These are phyloP conservation scores for Fraxinus albicans DNA, from an alignment of 305 asterid genomes.

Conservation along the genomic window DNA sequence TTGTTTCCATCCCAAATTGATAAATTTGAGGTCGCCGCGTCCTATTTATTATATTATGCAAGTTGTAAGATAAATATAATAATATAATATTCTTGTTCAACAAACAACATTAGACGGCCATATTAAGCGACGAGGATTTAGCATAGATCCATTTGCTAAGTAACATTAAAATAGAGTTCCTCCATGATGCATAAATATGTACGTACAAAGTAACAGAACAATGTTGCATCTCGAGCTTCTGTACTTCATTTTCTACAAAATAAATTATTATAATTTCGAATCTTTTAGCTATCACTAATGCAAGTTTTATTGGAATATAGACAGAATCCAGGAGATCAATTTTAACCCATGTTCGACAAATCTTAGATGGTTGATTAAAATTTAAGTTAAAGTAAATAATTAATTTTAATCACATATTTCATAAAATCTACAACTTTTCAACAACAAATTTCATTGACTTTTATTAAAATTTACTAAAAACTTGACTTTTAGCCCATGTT, in stretches of 20 bases:
- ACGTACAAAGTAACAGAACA: background rate
- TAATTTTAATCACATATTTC: too few species aligned
- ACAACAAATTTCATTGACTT: too few species aligned
- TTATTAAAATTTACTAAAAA: too few species aligned
- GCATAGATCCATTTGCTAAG: background rate
- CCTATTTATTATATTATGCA: background rate
- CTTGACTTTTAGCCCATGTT: too few species aligned
- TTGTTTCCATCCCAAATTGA: background rate
- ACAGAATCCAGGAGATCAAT: too few species aligned
- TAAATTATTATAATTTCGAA: background rate
- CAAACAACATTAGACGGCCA: background rate
- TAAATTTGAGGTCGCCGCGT: slow-evolving; percentile 2
- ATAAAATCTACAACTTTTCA: too few species aligned
- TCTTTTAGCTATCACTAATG: background rate
- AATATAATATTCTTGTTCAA: background rate
- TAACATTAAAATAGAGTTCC: background rate
- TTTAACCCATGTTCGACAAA: too few species aligned
- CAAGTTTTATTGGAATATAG: background rate
- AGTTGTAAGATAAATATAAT: background rate
- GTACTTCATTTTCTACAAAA: background rate
- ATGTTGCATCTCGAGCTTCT: background rate
- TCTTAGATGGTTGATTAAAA: too few species aligned
- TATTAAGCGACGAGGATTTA: background rate
- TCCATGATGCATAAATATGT: background rate
- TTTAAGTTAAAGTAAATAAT: too few species aligned